Evolutionary conservation across 345 rosid genomes (phyloP).

Genomic region (Nephelium lappaceum): DNA sequence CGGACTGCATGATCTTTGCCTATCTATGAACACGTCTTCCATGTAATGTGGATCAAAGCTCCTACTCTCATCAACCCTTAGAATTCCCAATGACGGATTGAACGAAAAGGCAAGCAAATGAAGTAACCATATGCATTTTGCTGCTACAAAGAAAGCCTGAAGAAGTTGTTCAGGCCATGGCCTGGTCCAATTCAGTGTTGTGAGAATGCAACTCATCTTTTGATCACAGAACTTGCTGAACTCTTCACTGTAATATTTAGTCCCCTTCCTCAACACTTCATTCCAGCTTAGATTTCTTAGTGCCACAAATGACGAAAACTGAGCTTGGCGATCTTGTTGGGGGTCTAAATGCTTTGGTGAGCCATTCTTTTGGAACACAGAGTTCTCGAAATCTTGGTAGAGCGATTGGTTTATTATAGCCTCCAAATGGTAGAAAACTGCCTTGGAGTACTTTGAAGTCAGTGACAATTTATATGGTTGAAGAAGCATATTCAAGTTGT

Average conservation of each 20-base stretch:
- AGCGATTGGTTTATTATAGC: slow-evolving; percentile 77
- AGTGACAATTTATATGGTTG: slow-evolving; percentile 66
- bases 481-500: slow-evolving; percentile 64
- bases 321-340: slow-evolving; percentile 69
- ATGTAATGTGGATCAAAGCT: slow-evolving; percentile 71
- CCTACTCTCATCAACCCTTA: slow-evolving; percentile 82
- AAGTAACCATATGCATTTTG: slow-evolving; percentile 93
- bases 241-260: slow-evolving; percentile 90
- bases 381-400: slow-evolving; percentile 91
- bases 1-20: slow-evolving; percentile 50
- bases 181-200: slow-evolving; percentile 76
- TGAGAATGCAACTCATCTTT: slow-evolving; percentile 86
- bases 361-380: slow-evolving; percentile 77
- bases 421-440: slow-evolving; percentile 75
- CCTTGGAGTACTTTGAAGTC: slow-evolving; percentile 66
- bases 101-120: slow-evolving; percentile 96
- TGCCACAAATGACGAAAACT: slow-evolving; percentile 72
- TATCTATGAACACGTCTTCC: slow-evolving; percentile 83
- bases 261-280: slow-evolving; percentile 86
- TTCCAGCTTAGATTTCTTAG: slow-evolving; percentile 94
- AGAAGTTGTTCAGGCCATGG: slow-evolving; percentile 95
- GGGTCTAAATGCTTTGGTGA: slow-evolving; percentile 75
- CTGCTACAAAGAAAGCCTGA: slow-evolving; percentile 85
- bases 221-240: slow-evolving; percentile 96
- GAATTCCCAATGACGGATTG: slow-evolving; percentile 64